Evolutionary conservation across 2,329 filamentous ascomycete species (phyloP), one percentile per base, ranked within the genome.

Genomic region (Aspergillus pseudotamarii): DNA sequence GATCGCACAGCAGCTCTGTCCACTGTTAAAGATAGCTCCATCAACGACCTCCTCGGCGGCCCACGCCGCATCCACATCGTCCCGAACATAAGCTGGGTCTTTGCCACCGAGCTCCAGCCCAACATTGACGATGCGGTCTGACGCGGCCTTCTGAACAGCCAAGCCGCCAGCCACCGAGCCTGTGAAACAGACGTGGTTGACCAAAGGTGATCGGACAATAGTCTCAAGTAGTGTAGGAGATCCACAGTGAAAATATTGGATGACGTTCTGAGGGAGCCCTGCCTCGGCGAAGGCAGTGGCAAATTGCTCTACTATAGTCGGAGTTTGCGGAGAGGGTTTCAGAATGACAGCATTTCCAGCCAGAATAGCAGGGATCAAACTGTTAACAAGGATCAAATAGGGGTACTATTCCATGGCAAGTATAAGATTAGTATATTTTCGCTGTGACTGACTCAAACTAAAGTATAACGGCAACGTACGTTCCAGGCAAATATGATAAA

Each of bases 401-500:
- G 94, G 94, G 75, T 98, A 98, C 93, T 96, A 59, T 65, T 50
- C 16, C 28, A 34, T 30, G 19, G 30, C 11, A 32, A 51, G 26
- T 32, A 6, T 34, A 32, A 6, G 11, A 16, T 55, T 36, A 56
- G 28, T n/a, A 45, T 38, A 28, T 14, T 38, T 36, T 30, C 1
- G 34, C 26, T 10, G 23, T 9, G 30, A 38, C n/a, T 2, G 46
- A 28, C 3, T 48, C 43, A 57, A 58, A 19, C 36, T n/a, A 16
- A 55, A 53, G 54, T 36, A 58, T 50, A 59, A 60, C 16, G 48
- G 57, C 59, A 63, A 84, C 92, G 81, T 80, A 95, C 93, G 81
- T 98, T 98, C 94, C 94, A 98, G 0, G 94, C 91, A 79, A 97
- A 97, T 64, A 98, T 88, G 68, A 97, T 86, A 63, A 98, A 84